Conservation (phyloP, 352 stramenopile genomes). For the Phytophthora sansomeana region DNA sequence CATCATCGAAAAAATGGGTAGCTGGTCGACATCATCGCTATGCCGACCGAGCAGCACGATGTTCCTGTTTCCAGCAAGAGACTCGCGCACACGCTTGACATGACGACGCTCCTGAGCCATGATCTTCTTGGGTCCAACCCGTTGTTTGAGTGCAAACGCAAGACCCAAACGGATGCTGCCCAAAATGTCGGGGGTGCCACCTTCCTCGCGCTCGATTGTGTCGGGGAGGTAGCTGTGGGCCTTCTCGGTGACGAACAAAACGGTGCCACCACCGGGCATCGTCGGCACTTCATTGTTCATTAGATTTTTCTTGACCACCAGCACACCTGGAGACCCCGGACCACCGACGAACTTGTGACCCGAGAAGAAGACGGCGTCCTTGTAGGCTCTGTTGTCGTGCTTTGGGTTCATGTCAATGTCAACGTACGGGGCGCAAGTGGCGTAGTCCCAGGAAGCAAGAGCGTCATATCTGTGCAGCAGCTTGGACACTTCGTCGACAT, state of each 20-base stretch:
- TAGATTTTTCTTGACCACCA: too few species aligned
- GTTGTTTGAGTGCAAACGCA: conserved; percentile 92
- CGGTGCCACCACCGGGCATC: conserved; percentile 61
- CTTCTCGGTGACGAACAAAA: conserved; percentile 68
- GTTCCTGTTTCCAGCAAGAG: conserved; percentile 55
- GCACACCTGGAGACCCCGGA: conserved; percentile 89
- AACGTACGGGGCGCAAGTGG: conserved; percentile 94
- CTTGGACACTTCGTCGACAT: conserved; percentile 90
- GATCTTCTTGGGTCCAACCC: conserved; percentile 63
- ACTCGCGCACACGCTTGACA: conserved; percentile 46
- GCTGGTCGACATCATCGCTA: conserved; percentile 42
- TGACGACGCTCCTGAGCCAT: conserved; percentile 54
- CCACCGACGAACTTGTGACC: conserved; percentile 98
- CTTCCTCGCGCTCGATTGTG: conserved; percentile 92
- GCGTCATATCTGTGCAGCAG: conserved; percentile 93
- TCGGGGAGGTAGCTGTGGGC: conserved; percentile 83
- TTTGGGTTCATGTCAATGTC: conserved; percentile 97
- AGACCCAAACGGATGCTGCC: conserved; percentile 94
- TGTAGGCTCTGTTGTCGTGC: conserved; percentile 70
- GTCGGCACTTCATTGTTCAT: too few species aligned
- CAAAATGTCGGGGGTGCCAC: conserved; percentile 96
- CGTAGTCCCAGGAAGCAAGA: conserved; percentile 97
- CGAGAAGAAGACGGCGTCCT: conserved; percentile 96
- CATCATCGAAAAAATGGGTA: conserved; percentile 97
- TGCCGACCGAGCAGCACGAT: conserved; percentile 90